Evolutionary conservation across 441 rosid species (phyloP), one percentile per base, ranked within the genome.

Genomic region (Breynia disticha): DNA sequence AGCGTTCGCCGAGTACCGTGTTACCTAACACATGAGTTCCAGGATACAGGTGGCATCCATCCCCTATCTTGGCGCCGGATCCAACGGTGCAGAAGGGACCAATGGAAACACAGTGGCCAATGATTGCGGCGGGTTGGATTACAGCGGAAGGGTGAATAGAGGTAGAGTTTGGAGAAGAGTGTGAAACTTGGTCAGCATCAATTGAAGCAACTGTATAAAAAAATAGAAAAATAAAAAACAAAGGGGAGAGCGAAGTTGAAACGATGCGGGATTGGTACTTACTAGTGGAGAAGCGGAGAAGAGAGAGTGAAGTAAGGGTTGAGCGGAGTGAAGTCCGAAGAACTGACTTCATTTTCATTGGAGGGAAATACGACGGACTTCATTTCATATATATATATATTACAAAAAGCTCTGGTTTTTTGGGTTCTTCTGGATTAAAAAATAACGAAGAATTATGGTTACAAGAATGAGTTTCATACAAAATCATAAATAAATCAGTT

Each of bases 81-180:
- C 97, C 91, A 49, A 91, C 64, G 22, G 94, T 79, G 69, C 96
- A 87, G 67, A 72, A 82, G 2, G 97, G 89, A 57, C 97, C 98
- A 46, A 91, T 63, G 7, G 84, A 74, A 69, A 79, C 95, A 57
- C 78, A 91, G 96, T 72, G 78, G 52, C 97, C 98, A 60, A 84
- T 73, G 44, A 76, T 52, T 28, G 98, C 95, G 51, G 71, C 67
- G 28, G 96, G 91, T 67, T 91, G 97, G 61, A 90, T 78, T 19
- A 79, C 32, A 32, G 98, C 86, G 24, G 76, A 71, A n/a, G 90
- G 86, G 61, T 91, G 98, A 57, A 91, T 68, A 54, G 70, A 62
- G 54, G 66, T 63, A 48, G 67, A 53, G 28, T 56, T 35, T 20
- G 42, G 41, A 22, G 14, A 37, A 18, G 44, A 17, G 11, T 11